These are phyloP conservation scores for Halocafeteria seosinensis DNA, from an alignment of 108 stramenopile species.

Conservation along the genomic window DNA sequence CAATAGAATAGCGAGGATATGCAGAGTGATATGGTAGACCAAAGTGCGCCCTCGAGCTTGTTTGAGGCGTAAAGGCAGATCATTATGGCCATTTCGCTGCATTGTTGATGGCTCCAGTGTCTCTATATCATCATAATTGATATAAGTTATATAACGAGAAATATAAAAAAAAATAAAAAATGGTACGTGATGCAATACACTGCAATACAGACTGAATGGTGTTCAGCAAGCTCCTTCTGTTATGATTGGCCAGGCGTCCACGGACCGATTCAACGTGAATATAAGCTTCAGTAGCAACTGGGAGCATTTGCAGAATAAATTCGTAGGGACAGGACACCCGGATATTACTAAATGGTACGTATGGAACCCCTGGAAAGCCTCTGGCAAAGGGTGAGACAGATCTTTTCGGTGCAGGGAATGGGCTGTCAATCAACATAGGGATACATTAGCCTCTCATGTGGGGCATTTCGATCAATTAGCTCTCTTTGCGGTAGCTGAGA, in stretches of 20 bases:
- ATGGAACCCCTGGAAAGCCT: background rate
- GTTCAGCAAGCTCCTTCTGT: too few species aligned
- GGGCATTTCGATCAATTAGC: slow-evolving; percentile 82
- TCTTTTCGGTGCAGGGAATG: slow-evolving; percentile 45
- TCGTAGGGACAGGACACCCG: slow-evolving; percentile 42
- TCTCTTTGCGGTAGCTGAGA: slow-evolving; percentile 88
- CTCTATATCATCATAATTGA: too few species aligned
- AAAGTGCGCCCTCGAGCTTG: too few species aligned
- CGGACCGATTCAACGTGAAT: slow-evolving; percentile 11
- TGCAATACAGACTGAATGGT: too few species aligned
- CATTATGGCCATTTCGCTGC: too few species aligned
- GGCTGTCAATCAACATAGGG: slow-evolving; percentile 89
- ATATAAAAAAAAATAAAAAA: too few species aligned
- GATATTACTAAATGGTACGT: slow-evolving; percentile 34
- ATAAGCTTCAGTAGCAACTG: slow-evolving; percentile 8
- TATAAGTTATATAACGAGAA: too few species aligned
- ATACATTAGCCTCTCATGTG: slow-evolving; percentile 74
- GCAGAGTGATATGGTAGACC: too few species aligned
- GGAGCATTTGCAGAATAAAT: slow-evolving; percentile 15
- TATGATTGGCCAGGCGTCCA: background rate
- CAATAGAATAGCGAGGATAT: too few species aligned
- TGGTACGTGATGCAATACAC: too few species aligned
- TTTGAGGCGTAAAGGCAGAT: too few species aligned
- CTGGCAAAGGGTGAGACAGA: background rate
- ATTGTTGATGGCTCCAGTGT: too few species aligned